Base-by-base conservation (phyloP, 2,329 filamentous ascomycete species). In the Diaporthe ampelina region DNA sequence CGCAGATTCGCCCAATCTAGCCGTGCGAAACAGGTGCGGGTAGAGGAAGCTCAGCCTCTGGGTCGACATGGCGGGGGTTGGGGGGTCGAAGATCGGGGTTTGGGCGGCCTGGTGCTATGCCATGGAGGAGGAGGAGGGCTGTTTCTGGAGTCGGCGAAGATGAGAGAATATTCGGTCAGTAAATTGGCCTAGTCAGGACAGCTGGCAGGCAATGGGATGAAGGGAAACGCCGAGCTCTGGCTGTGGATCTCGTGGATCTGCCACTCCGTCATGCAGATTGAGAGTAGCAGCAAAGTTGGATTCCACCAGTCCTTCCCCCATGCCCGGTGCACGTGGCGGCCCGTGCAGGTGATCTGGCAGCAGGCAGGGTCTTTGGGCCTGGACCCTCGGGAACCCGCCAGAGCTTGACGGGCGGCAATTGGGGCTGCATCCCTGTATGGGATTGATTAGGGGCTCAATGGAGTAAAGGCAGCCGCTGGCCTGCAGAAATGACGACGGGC, bases 1-100 rank as follows among this genome's bases (percentile, higher is more conserved):
- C 78, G 84, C 81, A 83, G 85, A 80, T 82, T 90, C 80, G 82
- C 82, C 79, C 76, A 81, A 78, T 76, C 87, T 86, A 76, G 87
- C 81, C 21, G 87, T 85, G 72, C 91, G 90, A 82, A 92, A 89
- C 72, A 94, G 83, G 77, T 91, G 90, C 59, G 93, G 92, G 78
- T 93, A 94, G 24, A 94, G 85, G 79, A 94, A 94, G 21, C 90
- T 89, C 75, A 94, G 85, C 79, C 92, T 88, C 75, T 86, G 85
- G 32, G 89, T 86, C 76, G 91, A 87, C 91, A 94, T 94, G 76
- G 79, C 81, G 65, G 54, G 45, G 45, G 79, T 81, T 52, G 54
- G 69, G 24, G 32, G 48, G 61, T 50, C 45, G 9, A 50, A 29
- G 45, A 48, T 70, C 21, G 67, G 52, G 43, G 29, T 71, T 21